phyloP scores from a whole-genome alignment of 163 green algal genomes.

The Scenedesmus sp. region DNA sequence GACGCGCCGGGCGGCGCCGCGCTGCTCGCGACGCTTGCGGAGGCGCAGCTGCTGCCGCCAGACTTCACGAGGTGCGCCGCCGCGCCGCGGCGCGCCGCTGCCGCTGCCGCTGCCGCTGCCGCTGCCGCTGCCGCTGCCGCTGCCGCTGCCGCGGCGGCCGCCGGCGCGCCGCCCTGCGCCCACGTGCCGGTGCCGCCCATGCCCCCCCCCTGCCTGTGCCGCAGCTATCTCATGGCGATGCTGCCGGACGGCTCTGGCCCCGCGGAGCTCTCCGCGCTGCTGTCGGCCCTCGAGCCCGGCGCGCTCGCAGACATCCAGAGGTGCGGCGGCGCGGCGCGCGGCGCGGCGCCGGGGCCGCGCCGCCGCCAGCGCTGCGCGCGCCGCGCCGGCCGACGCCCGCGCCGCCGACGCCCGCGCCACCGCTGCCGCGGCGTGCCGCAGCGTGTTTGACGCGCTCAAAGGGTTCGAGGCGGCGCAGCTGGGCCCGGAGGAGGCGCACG shows the following conservation, averaged over 20 bases:
- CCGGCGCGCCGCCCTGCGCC: no score
- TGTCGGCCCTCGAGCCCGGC: background rate
- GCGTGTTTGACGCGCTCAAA: slow-evolving; percentile 16
- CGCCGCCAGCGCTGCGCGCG: no score
- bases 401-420: background rate
- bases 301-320: slow-evolving; percentile 12
- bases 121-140: background rate
- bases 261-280: slow-evolving; percentile 14
- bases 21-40: no score
- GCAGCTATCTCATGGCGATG: slow-evolving; percentile 30
- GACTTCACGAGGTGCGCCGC: slow-evolving; percentile 32
- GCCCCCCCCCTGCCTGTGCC: no score
- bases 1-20: background rate
- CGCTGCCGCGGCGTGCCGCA: slow-evolving; percentile 30
- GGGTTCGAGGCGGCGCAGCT: slow-evolving; percentile 29
- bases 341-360: no score
- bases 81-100: no score
- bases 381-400: no score
- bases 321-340: background rate
- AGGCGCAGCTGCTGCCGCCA: slow-evolving; percentile 20
- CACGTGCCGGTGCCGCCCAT: no score
- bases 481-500: slow-evolving; percentile 7
- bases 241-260: slow-evolving; percentile 21
- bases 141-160: background rate
- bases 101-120: background rate